Percentiles rank a stretch among this genome's conserved stretches.
These are phyloP conservation scores for Penicillium sp. DNA, from an alignment of 2,329 filamentous ascomycete genomes.

Conservation along the genomic window DNA sequence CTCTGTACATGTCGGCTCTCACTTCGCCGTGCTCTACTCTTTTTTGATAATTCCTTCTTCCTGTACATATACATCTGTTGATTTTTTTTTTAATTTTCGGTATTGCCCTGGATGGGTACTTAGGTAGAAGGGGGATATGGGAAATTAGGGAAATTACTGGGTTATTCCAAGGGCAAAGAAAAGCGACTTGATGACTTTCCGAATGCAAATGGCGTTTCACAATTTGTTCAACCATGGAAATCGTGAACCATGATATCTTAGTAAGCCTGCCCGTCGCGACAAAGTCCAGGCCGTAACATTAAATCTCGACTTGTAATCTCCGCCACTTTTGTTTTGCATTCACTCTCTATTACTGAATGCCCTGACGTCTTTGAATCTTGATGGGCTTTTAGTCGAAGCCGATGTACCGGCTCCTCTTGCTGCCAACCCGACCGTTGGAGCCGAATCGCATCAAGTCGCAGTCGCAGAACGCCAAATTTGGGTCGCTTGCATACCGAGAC, in stretches of 20 bases:
- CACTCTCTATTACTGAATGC: background rate
- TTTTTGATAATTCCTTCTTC: slow-evolving; percentile 17
- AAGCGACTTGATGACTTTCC: slow-evolving; percentile 11
- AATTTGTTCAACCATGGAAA: background rate
- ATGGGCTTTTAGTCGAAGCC: slow-evolving; percentile 2
- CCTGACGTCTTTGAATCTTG: background rate
- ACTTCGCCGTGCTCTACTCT: slow-evolving; percentile 10
- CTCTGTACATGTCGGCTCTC: slow-evolving; percentile 20
- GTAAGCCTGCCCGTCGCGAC: background rate
- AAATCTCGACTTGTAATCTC: background rate
- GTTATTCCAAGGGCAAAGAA: slow-evolving; percentile 13
- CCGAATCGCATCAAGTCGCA: background rate
- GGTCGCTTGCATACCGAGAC: slow-evolving; percentile 1
- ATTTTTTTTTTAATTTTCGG: slow-evolving; percentile 8
- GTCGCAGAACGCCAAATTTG: slow-evolving; percentile 1
- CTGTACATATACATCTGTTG: slow-evolving; percentile 24
- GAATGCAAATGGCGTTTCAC: background rate
- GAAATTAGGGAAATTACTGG: slow-evolving; percentile 2
- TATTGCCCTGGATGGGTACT: slow-evolving; percentile 22
- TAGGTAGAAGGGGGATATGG: slow-evolving; percentile 7
- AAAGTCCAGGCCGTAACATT: background rate
- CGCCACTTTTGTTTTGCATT: slow-evolving; percentile 2
- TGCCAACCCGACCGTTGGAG: background rate
- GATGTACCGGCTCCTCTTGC: background rate
- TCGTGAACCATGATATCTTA: background rate